phyloP scores from a whole-genome alignment of 176 grass and related monocot genomes.

The Aegilops speltoides region DNA sequence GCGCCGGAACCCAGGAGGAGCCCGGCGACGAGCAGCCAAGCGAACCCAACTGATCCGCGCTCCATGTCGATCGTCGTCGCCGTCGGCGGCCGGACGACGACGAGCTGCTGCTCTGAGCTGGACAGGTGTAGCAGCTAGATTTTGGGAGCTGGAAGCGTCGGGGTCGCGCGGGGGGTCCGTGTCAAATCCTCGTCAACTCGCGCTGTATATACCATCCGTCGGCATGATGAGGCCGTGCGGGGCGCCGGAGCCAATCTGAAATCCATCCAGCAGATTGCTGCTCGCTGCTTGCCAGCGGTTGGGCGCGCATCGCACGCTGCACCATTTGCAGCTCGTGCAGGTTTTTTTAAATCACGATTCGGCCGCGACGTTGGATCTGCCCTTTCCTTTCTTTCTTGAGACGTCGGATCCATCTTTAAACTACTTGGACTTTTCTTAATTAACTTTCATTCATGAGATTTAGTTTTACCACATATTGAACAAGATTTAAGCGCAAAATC shows the following conservation, averaged over 20 bases:
- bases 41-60: neutral
- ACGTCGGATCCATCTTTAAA: neutral
- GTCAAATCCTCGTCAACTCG: neutral
- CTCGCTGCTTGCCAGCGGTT: neutral
- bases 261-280: conserved; percentile 7
- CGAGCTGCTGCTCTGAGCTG: neutral
- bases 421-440: neutral
- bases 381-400: neutral
- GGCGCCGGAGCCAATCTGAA: neutral
- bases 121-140: neutral
- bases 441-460: neutral
- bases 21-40: neutral
- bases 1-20: neutral
- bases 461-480: neutral
- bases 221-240: neutral
- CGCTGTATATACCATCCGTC: neutral
- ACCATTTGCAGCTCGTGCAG: neutral
- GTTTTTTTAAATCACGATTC: neutral
- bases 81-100: neutral
- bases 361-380: neutral
- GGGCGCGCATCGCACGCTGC: neutral
- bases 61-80: too few species aligned
- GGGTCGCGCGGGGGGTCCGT: neutral
- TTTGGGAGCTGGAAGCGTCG: neutral
- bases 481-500: too few species aligned